Conservation (phyloP, 352 stramenopile species). For the Globisporangium orthogonon region DNA sequence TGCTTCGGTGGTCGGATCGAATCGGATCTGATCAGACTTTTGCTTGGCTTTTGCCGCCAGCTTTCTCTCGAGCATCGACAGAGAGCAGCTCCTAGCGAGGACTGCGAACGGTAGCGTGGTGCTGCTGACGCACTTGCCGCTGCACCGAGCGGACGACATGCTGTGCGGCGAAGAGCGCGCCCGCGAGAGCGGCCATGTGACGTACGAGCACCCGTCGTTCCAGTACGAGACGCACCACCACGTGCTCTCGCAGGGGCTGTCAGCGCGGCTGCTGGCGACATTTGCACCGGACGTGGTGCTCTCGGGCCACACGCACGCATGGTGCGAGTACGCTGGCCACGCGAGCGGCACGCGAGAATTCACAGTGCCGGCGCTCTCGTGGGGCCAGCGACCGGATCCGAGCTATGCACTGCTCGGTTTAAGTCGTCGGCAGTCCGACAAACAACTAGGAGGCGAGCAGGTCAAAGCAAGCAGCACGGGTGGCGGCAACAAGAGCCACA, state of each 20-base stretch:
- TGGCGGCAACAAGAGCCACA: background rate
- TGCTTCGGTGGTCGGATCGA: background rate
- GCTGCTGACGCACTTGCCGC: conserved; percentile 56
- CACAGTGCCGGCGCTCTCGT: conserved; percentile 71
- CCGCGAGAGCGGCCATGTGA: conserved; percentile 57
- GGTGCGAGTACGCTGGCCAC: conserved; percentile 42
- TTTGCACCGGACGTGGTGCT: conserved; percentile 48
- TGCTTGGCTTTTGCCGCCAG: conserved; percentile 12
- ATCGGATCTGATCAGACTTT: background rate
- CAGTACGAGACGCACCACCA: conserved; percentile 58
- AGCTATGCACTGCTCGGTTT: conserved; percentile 60
- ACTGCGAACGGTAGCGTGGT: conserved; percentile 27
- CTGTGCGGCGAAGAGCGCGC: conserved; percentile 39
- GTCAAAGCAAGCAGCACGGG: background rate
- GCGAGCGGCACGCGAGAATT: conserved; percentile 29
- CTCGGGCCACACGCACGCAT: conserved; percentile 72
- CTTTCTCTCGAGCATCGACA: conserved; percentile 41
- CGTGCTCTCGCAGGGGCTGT: conserved; percentile 55
- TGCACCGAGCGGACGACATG: conserved; percentile 51
- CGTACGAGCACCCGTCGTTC: conserved; percentile 71
- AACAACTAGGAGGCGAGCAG: background rate
- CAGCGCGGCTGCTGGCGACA: conserved; percentile 37
- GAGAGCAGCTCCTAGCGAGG: conserved; percentile 14
- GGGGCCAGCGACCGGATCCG: conserved; percentile 70
- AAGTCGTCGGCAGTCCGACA: conserved; percentile 1